Percentiles rank a stretch among this genome's conserved stretches.
Evolutionary conservation across 2,329 filamentous ascomycete species (phyloP).

Genomic region (Pestalotiopsis sp.): DNA sequence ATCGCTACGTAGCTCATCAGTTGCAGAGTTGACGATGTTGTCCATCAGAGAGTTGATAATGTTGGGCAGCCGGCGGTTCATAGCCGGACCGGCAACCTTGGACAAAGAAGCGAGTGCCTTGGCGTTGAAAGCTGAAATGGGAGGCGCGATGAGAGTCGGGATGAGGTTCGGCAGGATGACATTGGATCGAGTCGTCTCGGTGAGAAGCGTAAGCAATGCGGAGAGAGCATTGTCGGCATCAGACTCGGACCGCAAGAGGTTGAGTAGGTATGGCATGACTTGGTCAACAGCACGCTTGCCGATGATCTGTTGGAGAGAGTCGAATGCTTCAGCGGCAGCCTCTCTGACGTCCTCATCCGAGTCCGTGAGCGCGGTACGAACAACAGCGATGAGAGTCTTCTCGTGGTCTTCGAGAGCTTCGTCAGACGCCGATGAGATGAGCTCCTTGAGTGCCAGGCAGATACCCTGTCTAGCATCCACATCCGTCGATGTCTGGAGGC

Average conservation of each 20-base stretch:
- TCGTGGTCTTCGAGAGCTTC: constrained; percentile 94
- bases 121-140: constrained; percentile 93
- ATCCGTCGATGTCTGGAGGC: constrained; percentile 84
- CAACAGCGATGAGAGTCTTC: constrained; percentile 91
- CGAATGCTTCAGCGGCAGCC: constrained; percentile 95
- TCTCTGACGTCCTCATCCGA: constrained; percentile 88
- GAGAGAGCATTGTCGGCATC: constrained; percentile 91
- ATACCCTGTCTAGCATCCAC: constrained; percentile 96
- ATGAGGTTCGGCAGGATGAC: constrained; percentile 96
- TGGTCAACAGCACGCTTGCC: constrained; percentile 96
- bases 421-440: constrained; percentile 85
- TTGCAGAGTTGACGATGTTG: constrained; percentile 78
- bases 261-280: constrained; percentile 89
- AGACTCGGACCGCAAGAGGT: constrained; percentile 81
- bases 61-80: constrained; percentile 86
- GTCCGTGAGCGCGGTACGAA: constrained; percentile 90
- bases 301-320: constrained; percentile 88
- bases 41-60: constrained; percentile 96
- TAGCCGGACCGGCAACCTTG: constrained; percentile 84
- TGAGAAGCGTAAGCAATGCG: constrained; percentile 90
- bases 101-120: constrained; percentile 91
- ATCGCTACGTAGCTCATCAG: constrained; percentile 74
- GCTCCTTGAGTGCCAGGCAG: constrained; percentile 91
- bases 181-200: constrained; percentile 90
- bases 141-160: constrained; percentile 85